These are phyloP conservation scores for Stagonosporopsis rhizophila DNA, from an alignment of 2,329 filamentous ascomycete species.

Conservation along the genomic window DNA sequence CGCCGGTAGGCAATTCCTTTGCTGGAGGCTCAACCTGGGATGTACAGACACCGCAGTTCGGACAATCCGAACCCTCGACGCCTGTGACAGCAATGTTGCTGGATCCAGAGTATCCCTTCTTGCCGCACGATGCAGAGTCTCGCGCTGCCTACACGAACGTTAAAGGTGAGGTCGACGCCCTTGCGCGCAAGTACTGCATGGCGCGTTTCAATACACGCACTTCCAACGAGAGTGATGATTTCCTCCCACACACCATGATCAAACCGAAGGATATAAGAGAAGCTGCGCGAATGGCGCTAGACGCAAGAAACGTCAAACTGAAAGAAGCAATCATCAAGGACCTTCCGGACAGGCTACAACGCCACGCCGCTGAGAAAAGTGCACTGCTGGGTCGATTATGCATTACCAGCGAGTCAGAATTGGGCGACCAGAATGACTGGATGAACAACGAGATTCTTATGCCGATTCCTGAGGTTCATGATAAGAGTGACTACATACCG, in stretches of 20 bases:
- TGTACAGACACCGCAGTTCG: neutral
- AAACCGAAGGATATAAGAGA: constrained; percentile 1
- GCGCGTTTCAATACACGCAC: constrained; percentile 1
- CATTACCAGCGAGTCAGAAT: neutral
- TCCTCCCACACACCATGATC: constrained; percentile 1
- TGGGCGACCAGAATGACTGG: constrained; percentile 11
- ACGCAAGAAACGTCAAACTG: neutral
- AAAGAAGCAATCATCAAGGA: constrained; percentile 1
- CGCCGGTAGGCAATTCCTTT: constrained; percentile 27
- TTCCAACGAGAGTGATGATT: neutral
- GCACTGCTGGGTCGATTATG: neutral
- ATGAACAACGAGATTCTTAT: constrained; percentile 7
- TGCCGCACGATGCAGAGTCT: neutral
- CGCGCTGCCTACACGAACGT: neutral
- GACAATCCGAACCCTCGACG: neutral
- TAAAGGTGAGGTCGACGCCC: constrained; percentile 1
- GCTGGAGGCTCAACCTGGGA: constrained; percentile 4
- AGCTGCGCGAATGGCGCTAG: neutral
- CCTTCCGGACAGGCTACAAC: constrained; percentile 1
- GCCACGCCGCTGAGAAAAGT: neutral
- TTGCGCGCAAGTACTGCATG: constrained; percentile 18
- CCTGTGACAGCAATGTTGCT: neutral
- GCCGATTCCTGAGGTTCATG: neutral
- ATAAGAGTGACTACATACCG: neutral
- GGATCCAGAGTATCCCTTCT: neutral